Evolutionary conservation across 2,329 filamentous ascomycete species (phyloP), one percentile per base, ranked within the genome.

Genomic region (Arthrobotrys iridis): DNA sequence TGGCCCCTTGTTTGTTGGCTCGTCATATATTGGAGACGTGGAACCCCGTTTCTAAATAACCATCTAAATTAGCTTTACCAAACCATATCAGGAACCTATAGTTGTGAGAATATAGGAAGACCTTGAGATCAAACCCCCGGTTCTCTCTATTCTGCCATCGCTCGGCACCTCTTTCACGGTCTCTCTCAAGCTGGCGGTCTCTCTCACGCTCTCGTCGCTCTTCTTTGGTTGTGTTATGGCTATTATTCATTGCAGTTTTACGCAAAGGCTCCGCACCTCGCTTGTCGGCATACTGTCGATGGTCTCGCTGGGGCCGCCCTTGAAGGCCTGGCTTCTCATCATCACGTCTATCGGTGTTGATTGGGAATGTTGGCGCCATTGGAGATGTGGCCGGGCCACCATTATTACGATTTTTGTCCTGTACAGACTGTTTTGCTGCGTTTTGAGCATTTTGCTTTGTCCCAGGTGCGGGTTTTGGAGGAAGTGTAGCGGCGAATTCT

Each of bases 261-360:
- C 70, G 70, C 28, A 62, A 41, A 3, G 70, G 70, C 24, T 74
- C 70, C 22, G 28, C 45, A 5, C 48, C 52, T 30, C 70, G 62
- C 46, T 74, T 74, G 26, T 74, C 70, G 18, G 24, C 41, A 33
- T 67, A 67, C 45, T 74, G 70, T 67, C 70, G 70, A 40, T 60
- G 62, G 37, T 74, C 70, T 26, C 70, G 70, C 62, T 41, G 70
- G 33, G 55, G 52, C 26, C 59, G 70, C 37, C 62, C 58, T 58
- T 55, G 60, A 24, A 67, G 67, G 28, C 58, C 35, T 30, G 22
- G 62, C 55, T 63, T 74, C n/a, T 67, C 70, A 62, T 74, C 70
- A 24, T 74, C 62, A 62, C 70, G 70, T 67, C 62, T 74, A 43
- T 67, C 70, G n/a, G 43, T 22, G 22, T 35, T 58, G 4, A 22